Evolutionary conservation across 768 basidiomycete genomes (phyloP).

Genomic region (Suillus clintonianus): DNA sequence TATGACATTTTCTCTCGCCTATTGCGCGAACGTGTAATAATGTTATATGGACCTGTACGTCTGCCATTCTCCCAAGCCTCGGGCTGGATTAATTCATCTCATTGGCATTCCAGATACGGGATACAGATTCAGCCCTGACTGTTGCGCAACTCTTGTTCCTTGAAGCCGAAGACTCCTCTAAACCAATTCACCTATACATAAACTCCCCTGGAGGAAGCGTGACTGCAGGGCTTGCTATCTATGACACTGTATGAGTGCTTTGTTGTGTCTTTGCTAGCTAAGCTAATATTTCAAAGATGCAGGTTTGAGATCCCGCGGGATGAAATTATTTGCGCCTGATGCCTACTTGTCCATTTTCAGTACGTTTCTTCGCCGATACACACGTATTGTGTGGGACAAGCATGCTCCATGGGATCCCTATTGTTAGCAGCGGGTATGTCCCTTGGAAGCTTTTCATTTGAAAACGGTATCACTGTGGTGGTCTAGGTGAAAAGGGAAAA

Average conservation of each 20-base stretch:
- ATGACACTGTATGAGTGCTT: conserved; percentile 80
- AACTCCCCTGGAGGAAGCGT: conserved; percentile 97
- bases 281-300: conserved; percentile 54
- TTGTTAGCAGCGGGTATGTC: conserved; percentile 77
- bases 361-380: conserved; percentile 95
- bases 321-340: conserved; percentile 7
- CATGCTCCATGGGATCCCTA: conserved; percentile 94
- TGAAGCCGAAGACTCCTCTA: conserved; percentile 92
- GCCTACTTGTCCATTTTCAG: conserved; percentile 34
- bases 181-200: conserved; percentile 96
- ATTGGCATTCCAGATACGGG: conserved; percentile 66
- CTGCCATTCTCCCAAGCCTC: conserved; percentile 10
- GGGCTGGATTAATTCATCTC: conserved; percentile 12
- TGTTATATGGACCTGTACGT: conserved; percentile 89
- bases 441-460: conserved; percentile 8
- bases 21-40: conserved; percentile 90
- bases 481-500: conserved; percentile 77
- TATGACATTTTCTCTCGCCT: conserved; percentile 97
- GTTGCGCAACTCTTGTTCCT: conserved; percentile 94
- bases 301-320: conserved; percentile 46
- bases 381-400: conserved; percentile 94
- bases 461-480: conserved; percentile 15
- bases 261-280: conserved; percentile 8
- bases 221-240: conserved; percentile 94
- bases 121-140: conserved; percentile 83